Conservation (phyloP, 805 yeast genomes). For the Torulaspora quercuum region DNA sequence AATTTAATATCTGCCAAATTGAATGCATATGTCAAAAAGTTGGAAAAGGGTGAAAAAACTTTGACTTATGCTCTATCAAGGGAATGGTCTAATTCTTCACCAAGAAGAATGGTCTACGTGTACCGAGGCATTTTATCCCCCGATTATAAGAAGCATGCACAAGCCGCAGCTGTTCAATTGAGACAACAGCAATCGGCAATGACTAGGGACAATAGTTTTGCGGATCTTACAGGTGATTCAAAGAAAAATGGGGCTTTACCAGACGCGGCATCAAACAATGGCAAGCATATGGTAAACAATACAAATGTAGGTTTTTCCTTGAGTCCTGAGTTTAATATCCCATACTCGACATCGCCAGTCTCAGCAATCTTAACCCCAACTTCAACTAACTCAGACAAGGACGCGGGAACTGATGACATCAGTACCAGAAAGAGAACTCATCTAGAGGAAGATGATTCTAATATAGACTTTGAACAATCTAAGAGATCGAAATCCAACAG, state of each 20-base stretch:
- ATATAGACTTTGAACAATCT: not conserved
- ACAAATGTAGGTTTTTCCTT: conserved; percentile 22
- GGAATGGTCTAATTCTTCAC: conserved; percentile 90
- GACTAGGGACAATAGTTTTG: conserved; percentile 7
- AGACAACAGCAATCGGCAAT: conserved; percentile 25
- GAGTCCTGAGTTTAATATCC: conserved; percentile 44
- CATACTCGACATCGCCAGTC: conserved; percentile 74
- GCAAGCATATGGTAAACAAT: conserved; percentile 3
- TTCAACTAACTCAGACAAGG: conserved; percentile 6
- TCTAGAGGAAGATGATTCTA: conserved; percentile 3
- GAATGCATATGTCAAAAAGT: conserved; percentile 80
- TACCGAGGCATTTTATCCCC: conserved; percentile 73
- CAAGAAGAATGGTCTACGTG: conserved; percentile 84
- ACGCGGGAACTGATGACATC: conserved; percentile 4
- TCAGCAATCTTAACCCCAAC: conserved; percentile 50
- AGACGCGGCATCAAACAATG: conserved; percentile 4
- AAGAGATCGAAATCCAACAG: conserved; percentile 6
- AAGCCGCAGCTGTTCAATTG: conserved; percentile 43
- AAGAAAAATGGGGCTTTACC: conserved; percentile 4
- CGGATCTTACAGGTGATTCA: conserved; percentile 16
- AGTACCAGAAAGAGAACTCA: conserved; percentile 10
- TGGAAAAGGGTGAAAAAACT: conserved; percentile 75
- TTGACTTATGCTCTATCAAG: conserved; percentile 72
- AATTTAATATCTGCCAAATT: conserved; percentile 77
- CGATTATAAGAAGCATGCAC: conserved; percentile 72